Conservation (phyloP, 305 asterid species). For the Fraxinus latifolia region DNA sequence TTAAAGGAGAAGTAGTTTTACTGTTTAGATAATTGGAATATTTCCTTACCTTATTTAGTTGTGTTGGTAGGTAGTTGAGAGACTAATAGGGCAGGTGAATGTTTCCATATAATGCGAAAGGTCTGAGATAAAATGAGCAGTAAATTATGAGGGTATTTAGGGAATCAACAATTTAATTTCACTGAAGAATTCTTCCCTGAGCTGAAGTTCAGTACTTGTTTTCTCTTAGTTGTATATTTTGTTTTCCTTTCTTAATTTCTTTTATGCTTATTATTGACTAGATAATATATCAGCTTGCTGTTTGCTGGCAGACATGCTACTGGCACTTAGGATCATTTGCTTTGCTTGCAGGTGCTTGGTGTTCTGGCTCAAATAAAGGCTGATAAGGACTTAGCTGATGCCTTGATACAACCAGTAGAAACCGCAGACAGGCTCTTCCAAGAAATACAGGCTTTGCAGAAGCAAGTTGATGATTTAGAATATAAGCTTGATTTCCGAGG, state of each 20-base stretch:
- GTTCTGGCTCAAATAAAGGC: constrained; percentile 85
- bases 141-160: neutral
- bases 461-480: constrained; percentile 67
- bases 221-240: neutral
- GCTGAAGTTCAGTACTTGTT: neutral
- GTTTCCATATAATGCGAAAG: neutral
- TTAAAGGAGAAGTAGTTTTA: neutral
- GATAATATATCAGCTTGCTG: neutral
- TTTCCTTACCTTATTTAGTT: neutral
- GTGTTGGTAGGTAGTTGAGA: neutral
- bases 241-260: neutral
- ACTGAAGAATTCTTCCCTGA: neutral
- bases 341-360: constrained; percentile 62
- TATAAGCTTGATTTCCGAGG: constrained; percentile 72
- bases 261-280: neutral
- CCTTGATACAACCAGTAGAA: constrained; percentile 74
- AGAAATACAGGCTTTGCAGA: constrained; percentile 67
- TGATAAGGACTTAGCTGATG: constrained; percentile 79
- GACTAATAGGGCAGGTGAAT: neutral
- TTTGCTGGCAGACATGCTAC: neutral
- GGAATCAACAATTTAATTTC: neutral
- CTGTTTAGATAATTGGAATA: neutral
- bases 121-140: neutral
- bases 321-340: neutral
- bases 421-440: constrained; percentile 73